A percentile compares a stretch with the other conserved stretches of the same genome.
Conservation (phyloP, 1,139 yeast genomes). For the Suhomyces terraborum region DNA sequence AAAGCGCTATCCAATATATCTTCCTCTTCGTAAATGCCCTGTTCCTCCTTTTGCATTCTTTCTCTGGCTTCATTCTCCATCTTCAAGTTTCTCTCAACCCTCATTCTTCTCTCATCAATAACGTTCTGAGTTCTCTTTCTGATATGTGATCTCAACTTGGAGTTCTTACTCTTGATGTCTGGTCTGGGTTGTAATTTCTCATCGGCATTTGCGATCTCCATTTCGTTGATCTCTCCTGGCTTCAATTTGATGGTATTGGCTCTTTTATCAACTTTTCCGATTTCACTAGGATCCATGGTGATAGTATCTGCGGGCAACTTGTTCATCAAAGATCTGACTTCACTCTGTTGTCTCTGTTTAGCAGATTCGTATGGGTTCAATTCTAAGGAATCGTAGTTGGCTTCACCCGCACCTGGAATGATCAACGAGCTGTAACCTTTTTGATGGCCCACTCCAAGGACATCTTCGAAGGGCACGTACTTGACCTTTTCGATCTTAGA, state of each 20-base stretch:
- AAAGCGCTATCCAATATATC: constrained; percentile 59
- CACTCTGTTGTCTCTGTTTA: constrained; percentile 91
- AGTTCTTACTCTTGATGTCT: constrained; percentile 74
- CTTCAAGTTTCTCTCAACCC: constrained; percentile 75
- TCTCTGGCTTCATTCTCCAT: constrained; percentile 75
- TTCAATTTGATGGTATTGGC: constrained; percentile 64
- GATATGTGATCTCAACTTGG: constrained; percentile 76
- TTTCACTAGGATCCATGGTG: constrained; percentile 81
- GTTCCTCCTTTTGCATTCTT: constrained; percentile 47
- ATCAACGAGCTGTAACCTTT: constrained; percentile 77
- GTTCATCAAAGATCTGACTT: constrained; percentile 82
- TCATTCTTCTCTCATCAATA: constrained; percentile 80
- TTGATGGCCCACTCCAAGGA: constrained; percentile 84
- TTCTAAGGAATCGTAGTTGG: constrained; percentile 94
- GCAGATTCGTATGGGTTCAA: constrained; percentile 89
- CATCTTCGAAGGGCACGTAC: constrained; percentile 95
- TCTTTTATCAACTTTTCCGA: constrained; percentile 81
- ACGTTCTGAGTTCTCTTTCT: constrained; percentile 87
- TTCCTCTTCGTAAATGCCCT: constrained; percentile 55
- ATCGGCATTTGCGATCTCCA: constrained; percentile 39
- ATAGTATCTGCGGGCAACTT: constrained; percentile 93
- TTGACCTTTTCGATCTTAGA: constrained; percentile 65
- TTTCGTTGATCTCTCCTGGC: constrained; percentile 56
- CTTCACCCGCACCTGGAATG: constrained; percentile 97
- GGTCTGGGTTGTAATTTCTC: constrained; percentile 51